phyloP scores from a whole-genome alignment of 345 rosid genomes.

The Angophora floribunda region DNA sequence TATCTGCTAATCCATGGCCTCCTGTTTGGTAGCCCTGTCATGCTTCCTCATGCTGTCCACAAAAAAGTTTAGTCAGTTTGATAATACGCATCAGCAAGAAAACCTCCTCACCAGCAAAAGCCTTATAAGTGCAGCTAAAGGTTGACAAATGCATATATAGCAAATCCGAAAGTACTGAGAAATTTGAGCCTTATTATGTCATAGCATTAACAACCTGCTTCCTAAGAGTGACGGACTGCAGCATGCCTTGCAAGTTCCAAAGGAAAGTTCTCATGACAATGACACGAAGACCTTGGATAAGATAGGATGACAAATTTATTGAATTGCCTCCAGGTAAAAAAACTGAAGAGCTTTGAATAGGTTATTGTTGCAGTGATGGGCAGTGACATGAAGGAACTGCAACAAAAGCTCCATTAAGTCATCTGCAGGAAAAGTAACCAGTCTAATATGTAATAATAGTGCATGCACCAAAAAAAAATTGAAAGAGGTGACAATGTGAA shows the following conservation, averaged over 20 bases:
- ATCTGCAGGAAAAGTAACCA: not conserved
- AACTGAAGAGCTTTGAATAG: not conserved
- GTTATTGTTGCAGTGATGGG: not conserved
- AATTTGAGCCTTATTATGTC: not conserved
- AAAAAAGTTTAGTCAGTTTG: not conserved
- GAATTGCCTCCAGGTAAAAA: not conserved
- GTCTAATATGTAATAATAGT: not conserved
- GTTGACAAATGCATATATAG: not conserved
- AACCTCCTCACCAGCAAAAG: not conserved
- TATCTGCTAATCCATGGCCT: slow-evolving; percentile 97
- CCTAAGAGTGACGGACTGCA: not conserved
- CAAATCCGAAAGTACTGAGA: not conserved
- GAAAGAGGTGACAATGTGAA: too few species aligned
- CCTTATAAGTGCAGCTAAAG: not conserved
- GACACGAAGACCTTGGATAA: not conserved
- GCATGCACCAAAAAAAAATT: not conserved
- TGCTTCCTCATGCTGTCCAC: slow-evolving; percentile 77
- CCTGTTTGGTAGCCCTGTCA: slow-evolving; percentile 92
- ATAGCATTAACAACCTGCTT: not conserved
- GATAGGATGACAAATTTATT: not conserved
- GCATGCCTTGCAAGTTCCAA: not conserved
- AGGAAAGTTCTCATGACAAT: not conserved
- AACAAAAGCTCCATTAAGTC: not conserved
- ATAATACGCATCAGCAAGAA: not conserved
- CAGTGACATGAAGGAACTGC: not conserved